Base-by-base conservation (phyloP, 2,329 filamentous ascomycete species). In the Didymella pomorum region DNA sequence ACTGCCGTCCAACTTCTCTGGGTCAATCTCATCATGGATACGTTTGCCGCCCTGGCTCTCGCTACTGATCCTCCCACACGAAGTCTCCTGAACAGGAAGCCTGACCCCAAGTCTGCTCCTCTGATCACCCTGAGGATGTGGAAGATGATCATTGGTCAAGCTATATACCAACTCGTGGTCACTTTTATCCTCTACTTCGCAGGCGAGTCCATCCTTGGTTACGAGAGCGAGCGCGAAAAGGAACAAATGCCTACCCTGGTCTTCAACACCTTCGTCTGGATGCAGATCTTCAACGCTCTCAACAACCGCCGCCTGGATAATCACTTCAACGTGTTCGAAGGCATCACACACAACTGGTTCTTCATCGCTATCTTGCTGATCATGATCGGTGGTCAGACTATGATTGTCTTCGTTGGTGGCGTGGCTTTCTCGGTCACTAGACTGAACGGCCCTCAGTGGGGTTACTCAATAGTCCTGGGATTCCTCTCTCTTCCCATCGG, bases 211-310 rank as follows among this genome's bases (percentile, higher is more conserved):
- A 87, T 92, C 14, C 82, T 92, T n/a, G 81, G 81, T 9, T 86
- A 88, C 66, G 74, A 83, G 14, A 79, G 80, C 28, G 67, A 72
- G 0, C 74, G 78, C 3, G 78, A 82, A 28, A 69, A 80, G 31
- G 74, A 84, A 8, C 72, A 78, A 14, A 83, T 96, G 59, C 82
- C 87, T 55, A 96, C 93, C 2, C 84, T 98, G 46, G 91, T 98
- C 8, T 98, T 98, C 84, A 98, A 98, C 81, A 95, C 92, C 0
- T 98, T 98, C 74, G 94, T 97, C 52, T 98, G 94, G 94, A 97
- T 98, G 93, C 94, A 98, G 71, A 96, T 98, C 69, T 98, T 98
- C 82, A 98, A 98, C 79, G 90, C 96, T 74, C 91, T 96, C 85
- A 98, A 98, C 81, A 97, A 96, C 79, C 92, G 94, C 58, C 92